A percentile compares a stretch with the other conserved stretches of the same genome.
These are phyloP conservation scores for Gastrolobium villosum DNA, from an alignment of 306 rosid genomes.

Conservation along the genomic window DNA sequence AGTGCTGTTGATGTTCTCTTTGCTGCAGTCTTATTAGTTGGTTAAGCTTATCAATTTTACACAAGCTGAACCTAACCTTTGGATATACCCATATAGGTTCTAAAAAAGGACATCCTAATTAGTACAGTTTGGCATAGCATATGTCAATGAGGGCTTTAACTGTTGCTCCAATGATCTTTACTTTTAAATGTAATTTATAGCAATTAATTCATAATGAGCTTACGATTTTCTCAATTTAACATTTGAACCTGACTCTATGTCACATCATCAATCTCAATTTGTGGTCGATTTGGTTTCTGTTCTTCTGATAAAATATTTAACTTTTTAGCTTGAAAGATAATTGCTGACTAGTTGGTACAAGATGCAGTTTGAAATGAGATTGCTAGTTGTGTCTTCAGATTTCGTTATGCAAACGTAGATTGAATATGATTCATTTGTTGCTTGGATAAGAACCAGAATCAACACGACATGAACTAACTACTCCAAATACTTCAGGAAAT, in stretches of 20 bases:
- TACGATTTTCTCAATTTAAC: neutral
- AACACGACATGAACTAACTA: slow-evolving; percentile 40
- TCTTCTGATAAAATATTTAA: slow-evolving; percentile 13
- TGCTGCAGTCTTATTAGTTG: slow-evolving; percentile 9
- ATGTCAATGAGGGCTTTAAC: slow-evolving; percentile 11
- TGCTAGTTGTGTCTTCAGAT: slow-evolving; percentile 34
- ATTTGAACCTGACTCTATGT: neutral
- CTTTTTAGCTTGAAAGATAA: slow-evolving; percentile 29
- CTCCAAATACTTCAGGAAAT: slow-evolving; percentile 68
- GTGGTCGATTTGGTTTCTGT: slow-evolving; percentile 25
- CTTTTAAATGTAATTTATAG: slow-evolving; percentile 1
- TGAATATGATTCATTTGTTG: slow-evolving; percentile 15
- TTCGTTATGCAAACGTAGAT: slow-evolving; percentile 18
- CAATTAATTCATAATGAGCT: neutral
- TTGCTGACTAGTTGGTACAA: neutral
- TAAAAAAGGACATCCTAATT: neutral
- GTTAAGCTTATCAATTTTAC: neutral
- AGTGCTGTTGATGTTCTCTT: slow-evolving; percentile 16
- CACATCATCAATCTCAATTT: slow-evolving; percentile 16
- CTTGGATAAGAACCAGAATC: slow-evolving; percentile 21
- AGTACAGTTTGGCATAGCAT: neutral
- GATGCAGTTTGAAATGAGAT: slow-evolving; percentile 20
- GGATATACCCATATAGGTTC: neutral
- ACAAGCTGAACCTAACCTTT: neutral
- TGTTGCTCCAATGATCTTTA: neutral